Base-by-base conservation (phyloP, 352 stramenopile genomes). In the Pythium apleroticum region DNA sequence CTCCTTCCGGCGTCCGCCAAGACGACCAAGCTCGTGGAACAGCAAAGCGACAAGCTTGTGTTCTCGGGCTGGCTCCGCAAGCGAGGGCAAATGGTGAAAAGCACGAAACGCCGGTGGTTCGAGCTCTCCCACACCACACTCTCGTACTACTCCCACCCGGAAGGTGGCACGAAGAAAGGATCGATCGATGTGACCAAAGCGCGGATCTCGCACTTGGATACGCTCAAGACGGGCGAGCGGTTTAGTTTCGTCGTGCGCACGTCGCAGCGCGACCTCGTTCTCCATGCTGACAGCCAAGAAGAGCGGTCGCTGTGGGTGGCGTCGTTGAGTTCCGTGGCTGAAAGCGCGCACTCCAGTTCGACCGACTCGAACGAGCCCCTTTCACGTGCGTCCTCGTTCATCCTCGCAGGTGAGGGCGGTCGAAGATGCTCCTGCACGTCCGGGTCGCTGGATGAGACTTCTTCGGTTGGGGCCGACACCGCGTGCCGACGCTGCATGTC, bases 261-360 rank as follows among this genome's bases (percentile, higher is more conserved):
- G 0, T 57, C 71, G 2, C 73, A 61, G 52, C 82, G 87, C 25
- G 84, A 83, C 19, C 64, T 96, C 6, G 80, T 88, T 49, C 66
- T 94, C n/a, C 81, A 93, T 63, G 87, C 87, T 17, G 87, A 96
- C 65, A 93, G 78, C 48, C 81, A 96, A 75, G 87, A 96, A 73
- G 87, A 96, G 52, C 76, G 84, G 9, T 84, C 80, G 6, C 66
- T 94, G 15, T 96, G 87, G 87, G 66, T 93, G 31, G 84, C 87
- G 48, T 85, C 84, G 11, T 71, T 96, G 15, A 68, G 71, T 5
- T 87, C 84, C 3, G 84, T 90, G 24, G 75, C 80, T 1, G 78
- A 86, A 52, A 72, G 79, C 14, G 62, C 63, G 11, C 33, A 37
- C 8, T 55, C 55, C 15, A 17, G 30, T 14, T 39, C 45, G 24